Evolutionary conservation across 306 rosid species (phyloP).

Genomic region (Castanopsis chinensis): DNA sequence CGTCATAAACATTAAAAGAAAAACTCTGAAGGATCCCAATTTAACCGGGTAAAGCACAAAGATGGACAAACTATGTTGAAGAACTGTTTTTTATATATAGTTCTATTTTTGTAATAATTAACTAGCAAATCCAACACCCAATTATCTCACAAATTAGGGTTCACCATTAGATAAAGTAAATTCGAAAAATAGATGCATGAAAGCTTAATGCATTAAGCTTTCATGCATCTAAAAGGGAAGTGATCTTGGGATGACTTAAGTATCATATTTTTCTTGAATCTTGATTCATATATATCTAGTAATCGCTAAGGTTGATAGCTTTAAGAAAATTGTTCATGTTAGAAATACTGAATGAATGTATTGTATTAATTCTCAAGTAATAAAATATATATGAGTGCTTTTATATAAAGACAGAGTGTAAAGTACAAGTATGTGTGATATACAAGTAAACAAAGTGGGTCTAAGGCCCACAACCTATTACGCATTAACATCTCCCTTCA

Average conservation of each 20-base stretch:
- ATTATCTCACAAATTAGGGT: neutral
- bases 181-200: neutral
- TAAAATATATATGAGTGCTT: no score
- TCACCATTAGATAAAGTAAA: neutral
- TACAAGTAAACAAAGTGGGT: no score
- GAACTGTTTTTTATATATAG: no score
- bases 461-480: no score
- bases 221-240: neutral
- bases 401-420: no score
- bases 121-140: neutral
- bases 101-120: neutral
- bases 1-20: no score
- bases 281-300: neutral
- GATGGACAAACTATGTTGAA: no score
- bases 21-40: no score
- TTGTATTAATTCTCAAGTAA: no score
- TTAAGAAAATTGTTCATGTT: neutral
- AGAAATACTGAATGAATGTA: no score
- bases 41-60: no score
- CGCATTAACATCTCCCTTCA: accelerated
- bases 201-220: no score
- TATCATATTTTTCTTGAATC: neutral
- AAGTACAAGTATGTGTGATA: neutral
- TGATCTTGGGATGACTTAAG: neutral
- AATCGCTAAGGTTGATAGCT: neutral